Evolutionary conservation across 2,329 filamentous ascomycete species (phyloP).

Genomic region (Colletotrichum gloeosporioides): DNA sequence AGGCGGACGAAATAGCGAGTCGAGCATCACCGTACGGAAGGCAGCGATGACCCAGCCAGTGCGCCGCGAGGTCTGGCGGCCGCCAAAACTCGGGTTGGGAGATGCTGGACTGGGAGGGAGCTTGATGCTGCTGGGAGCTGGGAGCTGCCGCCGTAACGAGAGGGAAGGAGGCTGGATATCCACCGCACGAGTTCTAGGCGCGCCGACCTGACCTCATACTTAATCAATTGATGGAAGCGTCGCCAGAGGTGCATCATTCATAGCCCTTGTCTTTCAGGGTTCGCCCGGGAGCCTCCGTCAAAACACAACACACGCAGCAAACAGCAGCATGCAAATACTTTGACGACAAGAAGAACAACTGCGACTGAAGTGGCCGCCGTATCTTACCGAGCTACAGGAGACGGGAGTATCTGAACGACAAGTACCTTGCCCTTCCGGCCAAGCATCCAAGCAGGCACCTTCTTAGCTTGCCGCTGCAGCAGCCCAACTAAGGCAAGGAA

Average conservation of each 20-base stretch:
- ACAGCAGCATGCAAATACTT: neutral
- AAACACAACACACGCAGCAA: neutral
- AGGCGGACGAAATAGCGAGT: neutral
- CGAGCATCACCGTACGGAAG: neutral
- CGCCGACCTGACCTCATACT: conserved; percentile 10
- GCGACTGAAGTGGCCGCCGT: neutral
- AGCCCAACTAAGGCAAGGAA: neutral
- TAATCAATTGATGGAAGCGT: neutral
- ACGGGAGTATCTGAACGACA: neutral
- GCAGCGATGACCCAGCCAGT: neutral
- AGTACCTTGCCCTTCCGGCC: neutral
- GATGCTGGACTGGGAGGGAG: neutral
- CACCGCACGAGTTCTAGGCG: neutral
- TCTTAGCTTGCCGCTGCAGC: neutral
- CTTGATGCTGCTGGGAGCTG: neutral
- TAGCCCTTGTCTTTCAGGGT: neutral
- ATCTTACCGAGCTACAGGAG: neutral
- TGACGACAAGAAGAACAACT: neutral
- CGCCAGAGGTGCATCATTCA: conserved; percentile 2
- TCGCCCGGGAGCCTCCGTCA: neutral
- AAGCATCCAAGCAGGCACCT: neutral
- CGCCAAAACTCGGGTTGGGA: neutral
- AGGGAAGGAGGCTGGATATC: neutral
- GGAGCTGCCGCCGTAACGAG: neutral
- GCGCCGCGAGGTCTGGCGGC: neutral